Percentiles rank a stretch among this genome's conserved stretches.
Conservation (phyloP, 2,329 filamentous ascomycete genomes). For the Colletotrichum lentis region DNA sequence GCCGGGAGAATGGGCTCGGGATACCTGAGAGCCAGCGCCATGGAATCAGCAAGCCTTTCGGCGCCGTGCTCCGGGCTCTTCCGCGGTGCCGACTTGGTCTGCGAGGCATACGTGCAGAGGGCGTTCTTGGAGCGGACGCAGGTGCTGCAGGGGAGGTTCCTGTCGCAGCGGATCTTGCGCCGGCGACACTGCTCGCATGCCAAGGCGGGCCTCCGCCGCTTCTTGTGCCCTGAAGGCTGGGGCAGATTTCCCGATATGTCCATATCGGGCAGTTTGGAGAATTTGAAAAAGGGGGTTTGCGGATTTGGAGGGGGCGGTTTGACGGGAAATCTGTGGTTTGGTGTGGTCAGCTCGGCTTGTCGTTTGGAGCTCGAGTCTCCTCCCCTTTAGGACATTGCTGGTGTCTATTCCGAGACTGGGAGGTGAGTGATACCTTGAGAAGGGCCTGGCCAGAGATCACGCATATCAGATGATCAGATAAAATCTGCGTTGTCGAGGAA, state of each 20-base stretch:
- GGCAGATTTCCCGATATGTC: background rate
- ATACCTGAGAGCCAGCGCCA: background rate
- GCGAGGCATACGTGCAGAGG: constrained; percentile 61
- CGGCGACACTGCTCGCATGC: constrained; percentile 66
- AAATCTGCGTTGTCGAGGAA: background rate
- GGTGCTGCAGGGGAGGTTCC: constrained; percentile 65
- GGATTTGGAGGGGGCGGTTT: background rate
- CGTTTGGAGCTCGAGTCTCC: constrained; percentile 2
- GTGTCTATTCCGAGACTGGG: background rate
- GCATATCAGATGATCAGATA: constrained; percentile 30
- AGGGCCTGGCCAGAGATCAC: background rate
- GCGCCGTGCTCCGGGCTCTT: background rate
- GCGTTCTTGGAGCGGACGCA: constrained; percentile 65
- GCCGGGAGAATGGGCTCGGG: background rate
- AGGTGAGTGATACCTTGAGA: background rate
- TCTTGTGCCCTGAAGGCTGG: constrained; percentile 44
- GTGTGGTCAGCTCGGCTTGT: constrained; percentile 31
- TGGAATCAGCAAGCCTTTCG: background rate
- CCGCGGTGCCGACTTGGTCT: constrained; percentile 40
- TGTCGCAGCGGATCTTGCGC: constrained; percentile 70
- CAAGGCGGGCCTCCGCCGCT: constrained; percentile 51
- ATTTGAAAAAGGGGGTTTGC: background rate
- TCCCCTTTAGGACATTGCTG: background rate
- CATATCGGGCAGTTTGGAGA: background rate
- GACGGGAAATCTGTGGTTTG: background rate